Evolutionary conservation across 1,284 basidiomycete species (phyloP), one percentile per base, ranked within the genome.

Genomic region (Trichosporon coremiiforme): DNA sequence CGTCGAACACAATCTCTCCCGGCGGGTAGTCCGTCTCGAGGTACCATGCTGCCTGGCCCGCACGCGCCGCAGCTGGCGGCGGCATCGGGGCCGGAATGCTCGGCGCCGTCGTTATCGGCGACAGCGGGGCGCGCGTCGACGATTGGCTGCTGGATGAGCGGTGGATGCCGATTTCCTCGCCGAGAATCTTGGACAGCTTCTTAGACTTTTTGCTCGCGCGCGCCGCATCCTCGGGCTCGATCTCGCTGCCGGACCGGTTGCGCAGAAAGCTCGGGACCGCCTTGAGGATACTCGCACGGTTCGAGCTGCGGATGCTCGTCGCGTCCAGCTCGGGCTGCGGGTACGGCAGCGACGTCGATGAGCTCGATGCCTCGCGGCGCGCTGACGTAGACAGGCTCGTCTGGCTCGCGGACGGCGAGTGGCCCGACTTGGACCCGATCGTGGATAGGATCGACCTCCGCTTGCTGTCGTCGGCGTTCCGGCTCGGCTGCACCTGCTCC

Each of bases 1-100:
- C 87, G 76, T 94, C 92, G 75, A 97, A 89, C 72, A 93, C 82
- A 74, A 98, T 91, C 74, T 97, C 94, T 13, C 87, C 87, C 64
- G 90, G 88, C 68, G 87, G 88, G 80, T 93, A 94, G 75, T 91
- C 91, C 3, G 91, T 88, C 22, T 89, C 89, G 68, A 98, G 86
- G 84, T 92, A 95, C 93, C 92, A 94, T 2, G 94, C 92, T 77
- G 79, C 77, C 88, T 91, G 72, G 84, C 75, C 45, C 1, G 69
- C 66, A 50, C 68, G 68, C 2, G 68, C 68, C 0, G 68, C 65
- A 0, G 66, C 63, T 2, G 71, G 71, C 4, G 71, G 71, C 8
- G 65, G 60, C 7, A 65, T 62, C 66, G 65, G 64, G 12, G 69
- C 66, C 12, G 68, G 65, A 2, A 66, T 57, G 57, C 57, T 62